Conservation (phyloP, 768 basidiomycete species). For the Termitomyces sp. region DNA sequence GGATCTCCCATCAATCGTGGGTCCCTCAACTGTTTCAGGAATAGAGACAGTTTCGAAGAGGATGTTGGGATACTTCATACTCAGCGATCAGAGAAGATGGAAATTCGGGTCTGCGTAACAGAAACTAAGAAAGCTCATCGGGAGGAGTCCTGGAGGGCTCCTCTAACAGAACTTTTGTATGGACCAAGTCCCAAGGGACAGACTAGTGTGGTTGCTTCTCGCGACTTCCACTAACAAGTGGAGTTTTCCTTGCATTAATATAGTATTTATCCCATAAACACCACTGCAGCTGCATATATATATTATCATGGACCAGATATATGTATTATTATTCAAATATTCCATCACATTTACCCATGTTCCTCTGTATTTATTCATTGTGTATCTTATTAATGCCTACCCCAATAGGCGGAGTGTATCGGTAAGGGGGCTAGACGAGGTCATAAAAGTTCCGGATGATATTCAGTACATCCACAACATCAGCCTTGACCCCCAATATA, state of each 20-base stretch:
- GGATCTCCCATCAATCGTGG: conserved; percentile 16
- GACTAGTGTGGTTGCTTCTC: neutral
- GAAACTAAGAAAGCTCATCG: neutral
- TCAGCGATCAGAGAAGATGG: conserved; percentile 12
- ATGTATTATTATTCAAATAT: neutral
- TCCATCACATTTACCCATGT: neutral
- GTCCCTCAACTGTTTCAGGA: conserved; percentile 27
- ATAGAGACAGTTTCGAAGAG: conserved; percentile 22
- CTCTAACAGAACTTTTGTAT: neutral
- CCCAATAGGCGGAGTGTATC: neutral
- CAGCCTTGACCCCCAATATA: neutral
- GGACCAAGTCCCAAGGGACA: neutral
- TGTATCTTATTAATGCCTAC: neutral
- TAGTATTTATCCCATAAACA: neutral
- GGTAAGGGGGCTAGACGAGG: neutral
- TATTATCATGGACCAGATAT: neutral
- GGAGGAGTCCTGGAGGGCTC: conserved; percentile 8
- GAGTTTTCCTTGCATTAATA: neutral
- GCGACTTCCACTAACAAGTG: neutral
- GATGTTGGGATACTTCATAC: conserved; percentile 21
- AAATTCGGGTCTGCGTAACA: conserved; percentile 12
- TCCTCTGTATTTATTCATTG: neutral
- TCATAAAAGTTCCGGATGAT: neutral
- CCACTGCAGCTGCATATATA: too few relatives aligned
- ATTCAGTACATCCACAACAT: neutral